Evolutionary conservation across 768 basidiomycete genomes (phyloP).

Genomic region (Termitomyces sp.): DNA sequence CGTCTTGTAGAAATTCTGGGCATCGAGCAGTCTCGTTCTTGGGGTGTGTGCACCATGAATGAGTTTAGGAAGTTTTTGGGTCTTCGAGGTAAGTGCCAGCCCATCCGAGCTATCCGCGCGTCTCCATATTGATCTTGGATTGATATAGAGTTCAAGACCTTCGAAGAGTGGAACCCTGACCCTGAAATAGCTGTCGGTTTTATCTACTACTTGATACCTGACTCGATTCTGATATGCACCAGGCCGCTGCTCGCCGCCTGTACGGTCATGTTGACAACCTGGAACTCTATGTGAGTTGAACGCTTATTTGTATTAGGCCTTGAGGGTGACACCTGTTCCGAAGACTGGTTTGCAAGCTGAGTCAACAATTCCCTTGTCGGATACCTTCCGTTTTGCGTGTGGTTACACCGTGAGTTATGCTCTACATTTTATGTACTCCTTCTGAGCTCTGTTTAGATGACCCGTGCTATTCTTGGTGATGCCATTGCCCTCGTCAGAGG

Average conservation of each 20-base stretch:
- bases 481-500: constrained; percentile 49
- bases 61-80: constrained; percentile 49
- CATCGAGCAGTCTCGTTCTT: constrained; percentile 45
- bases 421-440: too few relatives aligned
- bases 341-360: constrained; percentile 27
- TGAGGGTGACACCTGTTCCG: background rate
- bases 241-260: constrained; percentile 22
- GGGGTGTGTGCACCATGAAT: constrained; percentile 55
- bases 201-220: background rate
- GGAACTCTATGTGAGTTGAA: constrained; percentile 24
- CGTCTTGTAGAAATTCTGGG: constrained; percentile 51
- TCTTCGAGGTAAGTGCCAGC: constrained; percentile 30
- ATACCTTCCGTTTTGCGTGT: constrained; percentile 21
- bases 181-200: constrained; percentile 33
- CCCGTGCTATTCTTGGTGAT: constrained; percentile 46
- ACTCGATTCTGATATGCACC: too few relatives aligned
- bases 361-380: constrained; percentile 23
- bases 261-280: constrained; percentile 29
- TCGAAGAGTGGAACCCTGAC: constrained; percentile 53
- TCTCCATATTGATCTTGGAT: background rate
- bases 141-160: constrained; percentile 31
- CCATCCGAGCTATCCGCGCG: background rate
- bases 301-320: background rate
- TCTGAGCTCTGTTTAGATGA: constrained; percentile 22
- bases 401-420: constrained; percentile 21